Evolutionary conservation across 2,329 filamentous ascomycete species (phyloP).

Genomic region (Alternaria tenuissima): DNA sequence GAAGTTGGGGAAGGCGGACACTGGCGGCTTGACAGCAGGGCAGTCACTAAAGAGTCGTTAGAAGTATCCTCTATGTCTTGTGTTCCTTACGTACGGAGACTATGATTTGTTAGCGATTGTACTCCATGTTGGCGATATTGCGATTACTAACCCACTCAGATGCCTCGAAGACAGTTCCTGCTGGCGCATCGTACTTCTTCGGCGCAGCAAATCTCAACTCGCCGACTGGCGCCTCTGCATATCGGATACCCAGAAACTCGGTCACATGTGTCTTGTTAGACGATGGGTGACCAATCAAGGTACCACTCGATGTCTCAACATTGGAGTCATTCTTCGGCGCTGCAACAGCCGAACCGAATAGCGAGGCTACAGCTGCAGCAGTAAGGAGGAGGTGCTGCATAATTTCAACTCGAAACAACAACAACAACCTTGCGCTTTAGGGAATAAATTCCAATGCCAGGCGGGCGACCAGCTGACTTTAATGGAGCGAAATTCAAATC

Average conservation of each 20-base stretch:
- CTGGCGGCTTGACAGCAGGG: constrained; percentile 33
- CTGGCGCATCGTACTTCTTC: constrained; percentile 33
- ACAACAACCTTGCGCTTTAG: not conserved
- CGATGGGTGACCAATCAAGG: constrained; percentile 43
- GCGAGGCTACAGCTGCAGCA: constrained; percentile 19
- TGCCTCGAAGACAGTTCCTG: constrained; percentile 32
- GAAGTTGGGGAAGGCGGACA: constrained; percentile 38
- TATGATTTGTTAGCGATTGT: constrained; percentile 21
- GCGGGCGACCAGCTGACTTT: constrained; percentile 9
- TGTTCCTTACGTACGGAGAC: constrained; percentile 31
- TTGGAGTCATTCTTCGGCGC: not conserved
- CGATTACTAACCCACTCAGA: constrained; percentile 30
- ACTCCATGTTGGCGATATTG: not conserved
- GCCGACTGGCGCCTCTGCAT: constrained; percentile 45
- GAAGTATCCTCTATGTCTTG: not conserved
- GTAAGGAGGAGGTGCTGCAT: constrained; percentile 24
- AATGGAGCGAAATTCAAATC: constrained; percentile 8
- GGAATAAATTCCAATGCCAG: not conserved
- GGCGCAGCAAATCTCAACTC: constrained; percentile 45
- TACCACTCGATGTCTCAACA: constrained; percentile 43
- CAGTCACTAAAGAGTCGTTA: constrained; percentile 30
- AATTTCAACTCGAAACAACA: constrained; percentile 17
- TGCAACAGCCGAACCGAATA: constrained; percentile 19
- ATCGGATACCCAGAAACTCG: constrained; percentile 50
- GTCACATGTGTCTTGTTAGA: constrained; percentile 31